Conservation (phyloP, 2,329 filamentous ascomycete genomes). For the Curvularia spicifera region DNA sequence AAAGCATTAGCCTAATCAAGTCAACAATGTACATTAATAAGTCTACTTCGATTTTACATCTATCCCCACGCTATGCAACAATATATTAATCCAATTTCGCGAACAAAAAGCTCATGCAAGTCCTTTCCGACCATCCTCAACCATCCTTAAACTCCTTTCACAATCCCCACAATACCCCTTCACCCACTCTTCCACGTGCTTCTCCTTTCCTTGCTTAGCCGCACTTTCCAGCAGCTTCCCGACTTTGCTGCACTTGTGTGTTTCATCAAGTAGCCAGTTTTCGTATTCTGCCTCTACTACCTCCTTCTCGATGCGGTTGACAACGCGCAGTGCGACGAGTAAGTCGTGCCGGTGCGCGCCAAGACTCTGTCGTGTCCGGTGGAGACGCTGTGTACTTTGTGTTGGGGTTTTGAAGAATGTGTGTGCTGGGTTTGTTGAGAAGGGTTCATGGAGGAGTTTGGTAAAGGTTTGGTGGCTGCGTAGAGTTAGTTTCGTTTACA, state of each 20-base stretch:
- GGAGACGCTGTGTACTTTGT: constrained; percentile 62
- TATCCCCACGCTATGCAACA: constrained; percentile 16
- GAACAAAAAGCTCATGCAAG: constrained; percentile 11
- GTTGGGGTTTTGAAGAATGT: constrained; percentile 35
- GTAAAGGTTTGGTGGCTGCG: constrained; percentile 48
- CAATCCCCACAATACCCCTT: constrained; percentile 69
- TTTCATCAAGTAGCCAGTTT: constrained; percentile 86
- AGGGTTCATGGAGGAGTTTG: constrained; percentile 40
- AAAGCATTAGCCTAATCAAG: too few relatives aligned
- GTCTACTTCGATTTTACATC: constrained; percentile 10
- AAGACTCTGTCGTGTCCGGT: constrained; percentile 80
- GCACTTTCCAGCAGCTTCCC: constrained; percentile 53
- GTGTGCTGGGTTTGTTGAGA: constrained; percentile 22
- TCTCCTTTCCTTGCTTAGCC: constrained; percentile 48
- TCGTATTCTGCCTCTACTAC: constrained; percentile 90
- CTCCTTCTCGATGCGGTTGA: constrained; percentile 88
- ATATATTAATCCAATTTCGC: background rate
- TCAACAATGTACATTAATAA: too few relatives aligned
- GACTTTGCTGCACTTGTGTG: constrained; percentile 72
- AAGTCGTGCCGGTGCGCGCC: constrained; percentile 88
- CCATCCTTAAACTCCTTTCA: constrained; percentile 43
- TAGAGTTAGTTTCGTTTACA: constrained; percentile 12
- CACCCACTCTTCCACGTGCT: constrained; percentile 63
- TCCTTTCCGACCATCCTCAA: constrained; percentile 16
- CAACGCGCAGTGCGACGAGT: constrained; percentile 84